Conservation (phyloP, 1,284 basidiomycete genomes). For the Trametes sp. region DNA sequence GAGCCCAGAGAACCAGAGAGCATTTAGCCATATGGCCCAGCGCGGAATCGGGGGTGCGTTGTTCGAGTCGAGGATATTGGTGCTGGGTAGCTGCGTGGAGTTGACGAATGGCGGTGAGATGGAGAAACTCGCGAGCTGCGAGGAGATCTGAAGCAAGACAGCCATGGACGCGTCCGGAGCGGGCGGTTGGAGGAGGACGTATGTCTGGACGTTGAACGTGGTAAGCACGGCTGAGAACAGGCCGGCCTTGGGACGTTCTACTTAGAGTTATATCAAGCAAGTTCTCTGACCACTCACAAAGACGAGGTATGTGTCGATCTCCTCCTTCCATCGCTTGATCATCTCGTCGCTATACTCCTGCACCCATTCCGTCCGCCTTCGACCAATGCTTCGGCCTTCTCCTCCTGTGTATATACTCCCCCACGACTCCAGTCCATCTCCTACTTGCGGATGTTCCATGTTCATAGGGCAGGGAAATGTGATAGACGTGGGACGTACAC, state of each 20-base stretch:
- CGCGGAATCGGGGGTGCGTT: not conserved
- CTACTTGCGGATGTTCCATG: too few species aligned
- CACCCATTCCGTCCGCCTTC: constrained; percentile 1
- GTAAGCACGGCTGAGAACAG: constrained; percentile 24
- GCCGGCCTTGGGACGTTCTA: constrained; percentile 21
- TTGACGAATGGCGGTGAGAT: constrained; percentile 12
- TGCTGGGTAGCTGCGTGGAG: constrained; percentile 4
- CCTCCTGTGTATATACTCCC: not conserved
- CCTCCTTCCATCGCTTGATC: constrained; percentile 18
- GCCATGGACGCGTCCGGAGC: constrained; percentile 4
- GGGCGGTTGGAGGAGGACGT: constrained; percentile 13
- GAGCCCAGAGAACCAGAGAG: constrained; percentile 28
- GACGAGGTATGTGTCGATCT: constrained; percentile 24
- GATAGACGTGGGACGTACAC: too few species aligned
- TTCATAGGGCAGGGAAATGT: too few species aligned
- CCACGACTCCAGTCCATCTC: not conserved
- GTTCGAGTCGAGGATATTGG: not conserved
- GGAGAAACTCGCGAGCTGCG: constrained; percentile 18
- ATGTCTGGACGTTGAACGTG: constrained; percentile 19
- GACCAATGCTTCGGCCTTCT: constrained; percentile 14
- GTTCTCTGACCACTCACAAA: constrained; percentile 6
- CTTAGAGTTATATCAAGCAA: not conserved
- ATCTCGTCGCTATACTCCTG: constrained; percentile 15
- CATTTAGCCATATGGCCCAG: constrained; percentile 22
- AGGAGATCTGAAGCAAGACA: constrained; percentile 12